Evolutionary conservation across 2,329 filamentous ascomycete species (phyloP), one percentile per base, ranked within the genome.

Genomic region (Rhynchosporium agropyri): DNA sequence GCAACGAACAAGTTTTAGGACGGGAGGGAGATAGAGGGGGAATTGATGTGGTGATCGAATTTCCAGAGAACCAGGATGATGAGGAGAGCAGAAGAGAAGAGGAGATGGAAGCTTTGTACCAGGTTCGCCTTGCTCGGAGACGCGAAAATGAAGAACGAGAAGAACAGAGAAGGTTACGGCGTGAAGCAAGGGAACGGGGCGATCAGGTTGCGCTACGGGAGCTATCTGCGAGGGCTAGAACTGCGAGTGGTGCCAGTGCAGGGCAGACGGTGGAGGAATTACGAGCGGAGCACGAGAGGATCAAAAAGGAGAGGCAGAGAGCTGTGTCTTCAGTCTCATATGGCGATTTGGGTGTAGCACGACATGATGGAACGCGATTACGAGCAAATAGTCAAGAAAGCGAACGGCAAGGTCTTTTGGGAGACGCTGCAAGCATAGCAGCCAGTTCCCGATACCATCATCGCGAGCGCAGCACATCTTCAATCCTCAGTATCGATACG

Each of bases 101-200:
- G 33, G 91, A 97, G 75, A 98, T 98, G 95, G 90, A 95, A 66
- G 86, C 90, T 0, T 77, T 98, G 46, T 98, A 96, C 75, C 92
- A 96, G 75, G 94, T 98, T 63, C 88, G 95, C 12, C 74, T 90
- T 12, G 87, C 91, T 20, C 85, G 95, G 60, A 85, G 93, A 58
- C 82, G 85, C 61, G 89, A 96, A 74, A 82, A 89, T 45, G 85
- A 86, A 4, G 92, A 95, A 66, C 87, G 92, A 4, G 91, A 96
- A 68, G 87, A 89, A 67, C 81, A 90, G n/a, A 82, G 91, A 58
- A 82, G 84, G 53, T 80, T 86, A 62, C 82, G 91, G 33, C 80
- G 85, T 36, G 90, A 92, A 67, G 93, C 93, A 10, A 84, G 90
- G 56, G 83, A 81, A 60, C 81, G 88, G 57, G 88, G 89, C 56